Base-by-base conservation (phyloP, 1,284 basidiomycete species). In the Malassezia dermatis region DNA sequence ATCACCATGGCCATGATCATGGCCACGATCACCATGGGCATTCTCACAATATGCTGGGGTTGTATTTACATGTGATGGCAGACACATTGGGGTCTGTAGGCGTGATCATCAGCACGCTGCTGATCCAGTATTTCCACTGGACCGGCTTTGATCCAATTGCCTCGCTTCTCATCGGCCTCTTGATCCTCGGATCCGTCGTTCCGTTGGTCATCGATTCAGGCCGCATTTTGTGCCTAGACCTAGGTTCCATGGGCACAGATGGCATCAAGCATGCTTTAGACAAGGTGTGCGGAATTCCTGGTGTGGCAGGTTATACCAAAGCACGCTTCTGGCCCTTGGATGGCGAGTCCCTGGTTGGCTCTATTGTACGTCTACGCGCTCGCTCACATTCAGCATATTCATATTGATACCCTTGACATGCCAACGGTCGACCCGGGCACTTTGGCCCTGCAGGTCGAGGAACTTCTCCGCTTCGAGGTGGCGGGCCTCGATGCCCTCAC, bases 121-220 rank as follows among this genome's bases (percentile, higher is more conserved):
- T 98, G 56, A 98, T 99, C 63, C 84, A 93, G 66, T 85, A 85
- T 57, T 98, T 94, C 66, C 93, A 93, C n/a, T 98, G 91, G 91
- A 98, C 94, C 2, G 91, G 91, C 15, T 99, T 96, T 73, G 94
- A 99, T 76, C 94, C 94, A 2, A 90, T 99, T 59, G 94, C 94
- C 0, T 94, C 89, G 10, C 79, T 99, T 34, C 91, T 99, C 23
- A 99, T 99, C 66, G 94, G 94, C 1, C 78, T 88, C 8, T 79
- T 99, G 60, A 99, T 99, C 65, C 87, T 89, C 26, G 93, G 87
- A 3, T 90, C 88, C 67, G 94, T 98, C 19, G 80, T 94, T 19
- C 94, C 94, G 8, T 82, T 99, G 35, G 89, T 99, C 23, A 81
- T 93, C 57, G 94, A 98, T 72, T 87, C 87, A 0, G 93, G 88